These are phyloP conservation scores for Kodamaea restingae DNA, from an alignment of 805 yeast genomes.

Conservation along the genomic window DNA sequence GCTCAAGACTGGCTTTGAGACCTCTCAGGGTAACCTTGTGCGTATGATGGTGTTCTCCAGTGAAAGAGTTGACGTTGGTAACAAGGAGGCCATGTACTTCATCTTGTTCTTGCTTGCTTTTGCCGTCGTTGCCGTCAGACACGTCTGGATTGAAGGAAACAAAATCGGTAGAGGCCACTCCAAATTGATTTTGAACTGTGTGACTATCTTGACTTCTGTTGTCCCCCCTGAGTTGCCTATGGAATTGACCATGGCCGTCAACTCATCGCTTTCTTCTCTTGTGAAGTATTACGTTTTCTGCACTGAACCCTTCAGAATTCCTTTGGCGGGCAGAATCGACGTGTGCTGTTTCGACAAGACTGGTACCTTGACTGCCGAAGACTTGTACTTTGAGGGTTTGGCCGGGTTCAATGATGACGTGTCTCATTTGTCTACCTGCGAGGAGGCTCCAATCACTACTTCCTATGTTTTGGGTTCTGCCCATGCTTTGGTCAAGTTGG, in stretches of 20 bases:
- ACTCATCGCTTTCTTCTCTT: slow-evolving; percentile 81
- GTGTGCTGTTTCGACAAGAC: slow-evolving; percentile 98
- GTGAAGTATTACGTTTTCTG: slow-evolving; percentile 88
- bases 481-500: slow-evolving; percentile 90
- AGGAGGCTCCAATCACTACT: slow-evolving; percentile 67
- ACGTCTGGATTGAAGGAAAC: slow-evolving; percentile 97
- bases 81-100: slow-evolving; percentile 88
- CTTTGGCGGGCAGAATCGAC: slow-evolving; percentile 95
- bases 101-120: slow-evolving; percentile 84
- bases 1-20: slow-evolving; percentile 94
- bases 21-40: slow-evolving; percentile 95
- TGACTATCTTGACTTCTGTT: slow-evolving; percentile 91
- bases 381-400: slow-evolving; percentile 90
- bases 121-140: slow-evolving; percentile 94
- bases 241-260: slow-evolving; percentile 98
- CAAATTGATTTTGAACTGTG: slow-evolving; percentile 90
- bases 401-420: slow-evolving; percentile 68
- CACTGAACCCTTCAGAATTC: slow-evolving; percentile 97
- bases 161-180: slow-evolving; percentile 93
- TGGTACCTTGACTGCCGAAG: slow-evolving; percentile 97
- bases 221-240: slow-evolving; percentile 99
- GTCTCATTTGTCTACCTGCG: slow-evolving; percentile 49
- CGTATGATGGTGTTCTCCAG: slow-evolving; percentile 97
- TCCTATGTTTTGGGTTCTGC: slow-evolving; percentile 84
- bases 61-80: slow-evolving; percentile 94